Evolutionary conservation across 371 early-diverging fungal genomes (phyloP).

Genomic region (Mucor velutinosus): DNA sequence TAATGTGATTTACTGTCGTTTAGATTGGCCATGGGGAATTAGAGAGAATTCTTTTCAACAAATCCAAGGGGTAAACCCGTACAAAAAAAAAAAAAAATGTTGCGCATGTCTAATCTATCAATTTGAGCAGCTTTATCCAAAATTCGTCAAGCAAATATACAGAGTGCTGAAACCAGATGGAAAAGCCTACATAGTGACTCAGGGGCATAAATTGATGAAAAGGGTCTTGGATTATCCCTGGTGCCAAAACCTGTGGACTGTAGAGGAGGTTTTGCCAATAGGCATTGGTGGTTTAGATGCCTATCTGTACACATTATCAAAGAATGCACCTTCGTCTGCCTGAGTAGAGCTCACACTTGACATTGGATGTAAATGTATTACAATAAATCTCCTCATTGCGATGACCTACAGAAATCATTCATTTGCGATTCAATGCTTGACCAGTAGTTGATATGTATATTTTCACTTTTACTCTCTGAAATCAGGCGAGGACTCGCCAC

Average conservation of each 20-base stretch:
- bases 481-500: too few relatives aligned
- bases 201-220: slow-evolving; percentile 43
- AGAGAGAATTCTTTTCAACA: slow-evolving; percentile 39
- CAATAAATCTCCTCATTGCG: too few relatives aligned
- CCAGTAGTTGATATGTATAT: too few relatives aligned
- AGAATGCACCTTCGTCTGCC: slow-evolving; percentile 2
- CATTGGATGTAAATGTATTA: too few relatives aligned
- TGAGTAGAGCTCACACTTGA: too few relatives aligned
- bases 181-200: slow-evolving; percentile 50
- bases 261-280: slow-evolving; percentile 31
- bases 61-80: slow-evolving; percentile 36
- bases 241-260: slow-evolving; percentile 32
- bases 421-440: too few relatives aligned
- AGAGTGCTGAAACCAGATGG: slow-evolving; percentile 31
- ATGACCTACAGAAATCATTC: too few relatives aligned
- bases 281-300: slow-evolving; percentile 47
- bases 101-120: neutral
- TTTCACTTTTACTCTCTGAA: too few relatives aligned
- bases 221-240: slow-evolving; percentile 41
- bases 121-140: slow-evolving; percentile 41
- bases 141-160: slow-evolving; percentile 41
- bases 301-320: slow-evolving; percentile 35
- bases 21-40: slow-evolving; percentile 55
- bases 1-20: neutral
- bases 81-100: neutral